Conservation (phyloP, 148 eudicot species). For the Cornus controversa region DNA sequence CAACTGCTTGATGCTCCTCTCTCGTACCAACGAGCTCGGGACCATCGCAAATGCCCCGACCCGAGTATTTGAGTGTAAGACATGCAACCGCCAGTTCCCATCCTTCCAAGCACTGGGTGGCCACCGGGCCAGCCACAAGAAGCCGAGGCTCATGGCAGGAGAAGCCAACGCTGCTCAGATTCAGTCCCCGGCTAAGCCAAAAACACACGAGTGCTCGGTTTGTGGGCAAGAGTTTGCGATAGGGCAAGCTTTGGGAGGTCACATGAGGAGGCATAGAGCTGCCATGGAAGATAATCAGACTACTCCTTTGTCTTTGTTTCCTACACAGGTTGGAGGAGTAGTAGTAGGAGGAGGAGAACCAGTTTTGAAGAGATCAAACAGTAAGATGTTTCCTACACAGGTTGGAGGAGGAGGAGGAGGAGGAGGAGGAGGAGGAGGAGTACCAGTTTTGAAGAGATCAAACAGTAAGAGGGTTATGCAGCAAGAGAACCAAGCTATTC, state of each 20-base stretch:
- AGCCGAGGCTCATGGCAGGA: slow-evolving; percentile 11
- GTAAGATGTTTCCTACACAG: too few relatives aligned
- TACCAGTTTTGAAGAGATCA: too few relatives aligned
- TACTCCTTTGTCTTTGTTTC: too few relatives aligned
- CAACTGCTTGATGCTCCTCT: slow-evolving; percentile 42
- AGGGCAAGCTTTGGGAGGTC: slow-evolving; percentile 26
- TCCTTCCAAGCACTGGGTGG: slow-evolving; percentile 46
- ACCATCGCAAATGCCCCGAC: too few relatives aligned
- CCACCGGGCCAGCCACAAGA: slow-evolving; percentile 46
- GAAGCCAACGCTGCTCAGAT: neutral
- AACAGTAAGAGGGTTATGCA: neutral
- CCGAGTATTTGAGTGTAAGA: slow-evolving; percentile 37
- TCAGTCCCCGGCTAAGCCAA: neutral
- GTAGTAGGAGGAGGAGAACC: too few relatives aligned
- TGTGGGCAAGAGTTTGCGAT: slow-evolving; percentile 23
- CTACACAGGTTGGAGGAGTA: too few relatives aligned
- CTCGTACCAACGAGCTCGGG: neutral
- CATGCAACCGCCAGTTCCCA: slow-evolving; percentile 33
- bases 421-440: too few relatives aligned
- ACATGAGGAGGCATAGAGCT: slow-evolving; percentile 26
- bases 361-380: neutral
- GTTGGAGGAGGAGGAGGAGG: too few relatives aligned
- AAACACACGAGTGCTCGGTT: slow-evolving; percentile 22
- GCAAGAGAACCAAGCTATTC: too few relatives aligned
- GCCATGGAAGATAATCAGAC: neutral